Evolutionary conservation across 1,284 basidiomycete species (phyloP).

Genomic region (Athelia sp.): DNA sequence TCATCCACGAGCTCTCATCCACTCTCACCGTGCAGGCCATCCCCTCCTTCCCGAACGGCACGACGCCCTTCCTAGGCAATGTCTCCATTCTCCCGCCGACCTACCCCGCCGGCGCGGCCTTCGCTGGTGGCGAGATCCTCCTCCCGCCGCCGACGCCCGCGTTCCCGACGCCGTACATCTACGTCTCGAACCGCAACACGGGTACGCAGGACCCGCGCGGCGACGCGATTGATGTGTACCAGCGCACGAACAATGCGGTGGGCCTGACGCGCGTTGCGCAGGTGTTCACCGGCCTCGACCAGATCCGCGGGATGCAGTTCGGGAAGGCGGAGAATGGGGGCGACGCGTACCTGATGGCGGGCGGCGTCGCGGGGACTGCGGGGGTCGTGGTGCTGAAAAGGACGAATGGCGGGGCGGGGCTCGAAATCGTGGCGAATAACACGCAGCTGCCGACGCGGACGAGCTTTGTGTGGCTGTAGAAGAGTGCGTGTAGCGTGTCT

Average conservation of each 20-base stretch:
- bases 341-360: slow-evolving; percentile 53
- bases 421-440: slow-evolving; percentile 48
- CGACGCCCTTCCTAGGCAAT: slow-evolving; percentile 42
- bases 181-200: slow-evolving; percentile 65
- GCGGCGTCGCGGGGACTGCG: slow-evolving; percentile 44
- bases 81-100: slow-evolving; percentile 52
- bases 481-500: too few species aligned
- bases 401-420: slow-evolving; percentile 45
- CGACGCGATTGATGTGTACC: slow-evolving; percentile 61
- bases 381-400: slow-evolving; percentile 53
- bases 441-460: slow-evolving; percentile 45
- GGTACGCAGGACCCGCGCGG: slow-evolving; percentile 44
- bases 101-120: slow-evolving; percentile 41
- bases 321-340: slow-evolving; percentile 37
- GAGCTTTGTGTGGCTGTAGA: slow-evolving; percentile 40
- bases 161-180: slow-evolving; percentile 54
- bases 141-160: slow-evolving; percentile 41
- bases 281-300: slow-evolving; percentile 59
- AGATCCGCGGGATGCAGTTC: slow-evolving; percentile 60
- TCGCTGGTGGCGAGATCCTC: slow-evolving; percentile 56
- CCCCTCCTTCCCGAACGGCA: slow-evolving; percentile 41
- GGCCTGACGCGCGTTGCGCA: slow-evolving; percentile 33
- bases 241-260: slow-evolving; percentile 32
- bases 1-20: slow-evolving; percentile 59
- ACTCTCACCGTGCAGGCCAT: slow-evolving; percentile 60